These are phyloP conservation scores for Saccharomyces hybrid DNA, from an alignment of 1,139 yeast species.

Conservation along the genomic window DNA sequence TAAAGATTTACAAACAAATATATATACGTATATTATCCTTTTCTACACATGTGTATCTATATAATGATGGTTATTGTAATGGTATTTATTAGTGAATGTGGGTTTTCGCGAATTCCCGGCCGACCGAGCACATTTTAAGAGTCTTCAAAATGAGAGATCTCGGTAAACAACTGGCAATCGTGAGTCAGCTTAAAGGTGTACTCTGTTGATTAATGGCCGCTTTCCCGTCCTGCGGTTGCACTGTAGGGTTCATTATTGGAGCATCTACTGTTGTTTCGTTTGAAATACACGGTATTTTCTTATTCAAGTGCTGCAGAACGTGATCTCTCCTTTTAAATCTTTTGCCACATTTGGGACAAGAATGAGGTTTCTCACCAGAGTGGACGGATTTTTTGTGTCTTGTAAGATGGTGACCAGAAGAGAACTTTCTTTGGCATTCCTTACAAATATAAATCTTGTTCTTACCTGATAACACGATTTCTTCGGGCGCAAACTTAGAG, in stretches of 20 bases:
- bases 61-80: not conserved
- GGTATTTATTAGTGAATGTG: not conserved
- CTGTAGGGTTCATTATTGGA: not conserved
- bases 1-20: not conserved
- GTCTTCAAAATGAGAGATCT: not conserved
- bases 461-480: conserved; percentile 28
- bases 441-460: conserved; percentile 32
- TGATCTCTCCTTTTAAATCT: conserved; percentile 31
- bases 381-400: conserved; percentile 34
- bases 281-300: conserved; percentile 31
- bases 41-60: not conserved
- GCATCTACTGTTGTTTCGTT: conserved; percentile 2
- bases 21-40: not conserved
- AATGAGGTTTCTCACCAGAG: conserved; percentile 32
- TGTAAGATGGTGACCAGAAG: conserved; percentile 33
- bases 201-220: not conserved
- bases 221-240: not conserved
- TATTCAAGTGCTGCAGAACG: conserved; percentile 32
- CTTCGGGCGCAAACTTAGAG: conserved; percentile 25
- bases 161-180: not conserved
- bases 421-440: conserved; percentile 31
- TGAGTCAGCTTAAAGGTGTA: not conserved
- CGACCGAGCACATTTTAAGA: not conserved
- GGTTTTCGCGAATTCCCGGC: not conserved
- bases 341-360: conserved; percentile 34